These are phyloP conservation scores for Arxiozyma heterogenica DNA, from an alignment of 1,139 yeast genomes.

Conservation along the genomic window DNA sequence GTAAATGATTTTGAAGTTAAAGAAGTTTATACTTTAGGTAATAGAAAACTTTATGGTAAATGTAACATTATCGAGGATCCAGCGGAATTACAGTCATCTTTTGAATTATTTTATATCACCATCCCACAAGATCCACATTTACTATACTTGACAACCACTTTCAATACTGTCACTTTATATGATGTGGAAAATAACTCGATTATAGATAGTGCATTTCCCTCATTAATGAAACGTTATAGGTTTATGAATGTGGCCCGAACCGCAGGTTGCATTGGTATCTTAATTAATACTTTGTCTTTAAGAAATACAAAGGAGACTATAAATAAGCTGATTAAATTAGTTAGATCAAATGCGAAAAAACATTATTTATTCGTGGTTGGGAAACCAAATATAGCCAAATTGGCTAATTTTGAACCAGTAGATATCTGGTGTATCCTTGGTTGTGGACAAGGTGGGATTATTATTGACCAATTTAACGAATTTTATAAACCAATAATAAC, in stretches of 20 bases:
- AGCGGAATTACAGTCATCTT: conserved; percentile 30
- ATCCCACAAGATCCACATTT: conserved; percentile 72
- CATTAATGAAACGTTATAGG: conserved; percentile 72
- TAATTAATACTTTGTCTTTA: conserved; percentile 81
- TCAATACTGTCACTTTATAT: conserved; percentile 43
- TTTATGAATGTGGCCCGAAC: conserved; percentile 82
- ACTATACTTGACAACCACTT: conserved; percentile 64
- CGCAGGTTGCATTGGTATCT: conserved; percentile 84
- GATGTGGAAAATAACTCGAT: conserved; percentile 34
- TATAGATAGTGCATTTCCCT: conserved; percentile 57
- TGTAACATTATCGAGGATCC: conserved; percentile 9
- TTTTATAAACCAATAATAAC: conserved; percentile 88
- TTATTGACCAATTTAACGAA: conserved; percentile 66
- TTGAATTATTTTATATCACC: conserved; percentile 59
- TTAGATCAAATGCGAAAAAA: conserved; percentile 74
- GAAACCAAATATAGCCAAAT: conserved; percentile 94
- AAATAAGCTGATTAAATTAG: conserved; percentile 48
- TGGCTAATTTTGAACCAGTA: conserved; percentile 86
- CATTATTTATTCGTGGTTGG: conserved; percentile 94
- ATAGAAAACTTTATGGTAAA: conserved; percentile 21
- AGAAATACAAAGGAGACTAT: conserved; percentile 59
- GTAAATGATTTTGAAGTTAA: not conserved
- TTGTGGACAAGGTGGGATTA: conserved; percentile 89
- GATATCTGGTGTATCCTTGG: conserved; percentile 94
- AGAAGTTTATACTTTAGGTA: conserved; percentile 18